phyloP scores from a whole-genome alignment of 2,329 filamentous ascomycete genomes.

The Venturia nashicola region DNA sequence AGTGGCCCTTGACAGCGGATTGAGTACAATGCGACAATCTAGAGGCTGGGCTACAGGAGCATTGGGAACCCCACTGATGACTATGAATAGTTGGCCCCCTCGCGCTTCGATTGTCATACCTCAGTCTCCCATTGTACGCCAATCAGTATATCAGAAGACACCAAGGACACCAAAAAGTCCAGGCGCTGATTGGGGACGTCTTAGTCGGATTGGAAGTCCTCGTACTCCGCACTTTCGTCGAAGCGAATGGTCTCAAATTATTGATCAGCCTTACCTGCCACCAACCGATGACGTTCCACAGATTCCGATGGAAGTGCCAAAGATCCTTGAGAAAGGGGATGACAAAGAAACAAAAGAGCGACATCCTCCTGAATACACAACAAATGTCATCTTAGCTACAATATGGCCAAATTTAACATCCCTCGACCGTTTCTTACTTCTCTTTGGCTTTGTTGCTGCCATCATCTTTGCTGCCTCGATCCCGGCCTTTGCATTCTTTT shows the following conservation, averaged over 20 bases:
- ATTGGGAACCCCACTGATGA: not conserved
- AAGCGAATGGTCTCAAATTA: not conserved
- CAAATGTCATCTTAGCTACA: not conserved
- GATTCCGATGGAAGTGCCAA: not conserved
- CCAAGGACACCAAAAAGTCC: not conserved
- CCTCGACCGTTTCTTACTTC: not conserved
- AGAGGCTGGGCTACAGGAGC: not conserved
- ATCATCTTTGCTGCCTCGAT: constrained; percentile 54
- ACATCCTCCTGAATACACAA: not conserved
- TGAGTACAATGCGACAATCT: not conserved
- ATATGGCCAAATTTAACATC: constrained; percentile 40
- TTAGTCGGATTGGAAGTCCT: not conserved
- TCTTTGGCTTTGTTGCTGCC: constrained; percentile 49
- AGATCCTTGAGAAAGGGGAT: not conserved
- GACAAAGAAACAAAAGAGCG: not conserved
- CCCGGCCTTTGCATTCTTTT: constrained; percentile 63
- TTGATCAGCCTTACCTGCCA: not conserved
- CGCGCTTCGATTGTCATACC: not conserved
- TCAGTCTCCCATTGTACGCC: not conserved
- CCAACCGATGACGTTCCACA: not conserved
- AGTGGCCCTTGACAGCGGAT: not conserved
- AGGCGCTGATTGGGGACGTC: not conserved
- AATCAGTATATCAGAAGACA: not conserved
- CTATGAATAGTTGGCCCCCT: not conserved
- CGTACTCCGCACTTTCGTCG: not conserved